Evolutionary conservation across 2,329 filamentous ascomycete species (phyloP).

Genomic region (Hysterium pulicare): DNA sequence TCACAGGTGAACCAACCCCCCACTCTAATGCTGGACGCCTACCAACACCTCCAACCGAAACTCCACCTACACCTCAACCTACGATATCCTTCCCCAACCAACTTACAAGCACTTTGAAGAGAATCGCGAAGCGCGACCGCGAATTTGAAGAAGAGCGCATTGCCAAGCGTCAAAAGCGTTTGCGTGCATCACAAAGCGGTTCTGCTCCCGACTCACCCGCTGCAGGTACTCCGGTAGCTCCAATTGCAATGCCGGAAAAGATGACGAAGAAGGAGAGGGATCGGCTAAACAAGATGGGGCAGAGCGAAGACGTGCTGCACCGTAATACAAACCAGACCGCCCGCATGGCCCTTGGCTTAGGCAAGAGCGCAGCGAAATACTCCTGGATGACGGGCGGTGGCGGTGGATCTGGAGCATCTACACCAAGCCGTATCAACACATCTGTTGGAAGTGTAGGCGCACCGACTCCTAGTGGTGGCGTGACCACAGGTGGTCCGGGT

Average conservation of each 20-base stretch:
- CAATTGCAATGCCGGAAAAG: conserved; percentile 37
- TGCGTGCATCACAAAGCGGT: conserved; percentile 17
- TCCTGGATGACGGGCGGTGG: conserved; percentile 67
- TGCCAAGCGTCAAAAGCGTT: conserved; percentile 43
- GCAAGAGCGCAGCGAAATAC: conserved; percentile 67
- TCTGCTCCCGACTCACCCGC: conserved; percentile 26
- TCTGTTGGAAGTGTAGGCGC: conserved; percentile 10
- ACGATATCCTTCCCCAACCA: conserved; percentile 55
- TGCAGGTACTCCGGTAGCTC: conserved; percentile 14
- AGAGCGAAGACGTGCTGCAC: conserved; percentile 74
- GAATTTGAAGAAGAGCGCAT: conserved; percentile 66
- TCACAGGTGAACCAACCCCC: neutral
- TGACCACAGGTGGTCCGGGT: conserved; percentile 25
- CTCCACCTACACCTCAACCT: conserved; percentile 48
- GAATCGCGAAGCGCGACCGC: conserved; percentile 51
- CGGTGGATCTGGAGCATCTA: conserved; percentile 33
- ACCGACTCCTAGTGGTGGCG: conserved; percentile 25
- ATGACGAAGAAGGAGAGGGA: conserved; percentile 86
- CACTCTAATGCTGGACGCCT: conserved; percentile 34
- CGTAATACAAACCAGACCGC: conserved; percentile 80
- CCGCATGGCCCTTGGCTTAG: conserved; percentile 74
- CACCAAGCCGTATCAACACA: conserved; percentile 25
- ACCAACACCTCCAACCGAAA: conserved; percentile 47
- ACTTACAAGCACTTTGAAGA: conserved; percentile 51
- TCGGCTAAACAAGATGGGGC: conserved; percentile 68